phyloP scores from a whole-genome alignment of 139 green algal species.

The Pedinophyceae sp. region DNA sequence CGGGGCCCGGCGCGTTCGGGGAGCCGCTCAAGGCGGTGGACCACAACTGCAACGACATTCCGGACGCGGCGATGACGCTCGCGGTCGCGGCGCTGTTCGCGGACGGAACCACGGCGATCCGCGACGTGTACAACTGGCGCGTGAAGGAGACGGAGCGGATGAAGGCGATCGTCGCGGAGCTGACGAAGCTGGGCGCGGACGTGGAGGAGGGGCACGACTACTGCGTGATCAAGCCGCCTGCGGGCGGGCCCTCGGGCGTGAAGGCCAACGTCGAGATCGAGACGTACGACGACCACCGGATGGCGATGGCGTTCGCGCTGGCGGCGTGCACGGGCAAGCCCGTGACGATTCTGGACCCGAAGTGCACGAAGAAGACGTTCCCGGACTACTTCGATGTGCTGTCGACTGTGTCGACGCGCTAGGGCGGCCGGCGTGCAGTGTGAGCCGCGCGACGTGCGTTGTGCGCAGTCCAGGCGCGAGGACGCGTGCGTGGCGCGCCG shows the following conservation, averaged over 20 bases:
- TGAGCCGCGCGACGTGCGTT: too few species aligned
- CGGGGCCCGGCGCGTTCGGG: constrained; percentile 29
- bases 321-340: constrained; percentile 44
- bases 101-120: constrained; percentile 72
- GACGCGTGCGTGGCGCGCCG: too few species aligned
- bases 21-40: constrained; percentile 71
- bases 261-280: constrained; percentile 43
- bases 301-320: constrained; percentile 88
- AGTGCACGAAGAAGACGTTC: constrained; percentile 86
- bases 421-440: too few species aligned
- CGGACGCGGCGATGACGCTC: constrained; percentile 96
- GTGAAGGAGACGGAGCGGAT: constrained; percentile 99
- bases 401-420: constrained; percentile 36
- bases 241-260: constrained; percentile 8
- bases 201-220: constrained; percentile 84
- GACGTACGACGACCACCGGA: constrained; percentile 91
- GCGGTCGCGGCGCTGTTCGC: constrained; percentile 91
- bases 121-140: constrained; percentile 93
- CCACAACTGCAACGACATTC: constrained; percentile 97
- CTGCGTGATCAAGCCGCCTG: constrained; percentile 86
- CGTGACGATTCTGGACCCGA: constrained; percentile 76
- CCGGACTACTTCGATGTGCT: constrained; percentile 80
- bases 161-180: constrained; percentile 90
- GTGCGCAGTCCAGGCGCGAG: too few species aligned
- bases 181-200: constrained; percentile 68